phyloP scores from a whole-genome alignment of 2,329 filamentous ascomycete genomes.

The Ophiostoma tasmaniense region DNA sequence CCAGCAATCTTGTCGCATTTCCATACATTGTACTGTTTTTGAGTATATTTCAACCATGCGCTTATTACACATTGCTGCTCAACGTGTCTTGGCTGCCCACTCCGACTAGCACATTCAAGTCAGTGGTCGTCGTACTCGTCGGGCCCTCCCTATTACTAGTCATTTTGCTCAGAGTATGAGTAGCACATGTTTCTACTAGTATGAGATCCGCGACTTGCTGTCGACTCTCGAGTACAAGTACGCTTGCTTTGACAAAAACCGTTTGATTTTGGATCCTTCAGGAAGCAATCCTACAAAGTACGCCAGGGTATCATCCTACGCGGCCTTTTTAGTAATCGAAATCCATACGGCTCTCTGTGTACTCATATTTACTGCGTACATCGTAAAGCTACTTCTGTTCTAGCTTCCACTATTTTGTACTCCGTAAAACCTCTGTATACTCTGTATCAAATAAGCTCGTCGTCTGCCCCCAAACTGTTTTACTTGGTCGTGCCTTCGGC shows the following conservation, averaged over 20 bases:
- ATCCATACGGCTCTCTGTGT: too few relatives aligned
- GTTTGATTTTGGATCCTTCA: neutral
- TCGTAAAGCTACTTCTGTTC: too few relatives aligned
- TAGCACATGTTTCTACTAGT: neutral
- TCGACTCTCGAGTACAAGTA: neutral
- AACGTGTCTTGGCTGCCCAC: neutral
- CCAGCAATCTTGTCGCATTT: too few relatives aligned
- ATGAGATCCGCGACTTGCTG: neutral
- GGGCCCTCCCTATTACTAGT: neutral
- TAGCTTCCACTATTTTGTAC: too few relatives aligned
- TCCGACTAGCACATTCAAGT: neutral
- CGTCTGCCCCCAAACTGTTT: neutral
- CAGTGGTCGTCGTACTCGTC: neutral
- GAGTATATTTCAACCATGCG: too few relatives aligned
- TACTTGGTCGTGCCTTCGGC: neutral
- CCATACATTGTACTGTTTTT: too few relatives aligned
- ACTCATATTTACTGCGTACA: too few relatives aligned
- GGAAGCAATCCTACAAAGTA: neutral
- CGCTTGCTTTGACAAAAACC: neutral
- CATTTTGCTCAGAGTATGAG: neutral
- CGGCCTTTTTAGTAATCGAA: neutral
- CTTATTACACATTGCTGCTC: neutral
- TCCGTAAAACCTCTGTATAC: too few relatives aligned
- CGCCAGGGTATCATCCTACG: neutral
- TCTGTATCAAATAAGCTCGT: neutral